Conservation (phyloP, 768 basidiomycete species). For the Boletus reticulatus region DNA sequence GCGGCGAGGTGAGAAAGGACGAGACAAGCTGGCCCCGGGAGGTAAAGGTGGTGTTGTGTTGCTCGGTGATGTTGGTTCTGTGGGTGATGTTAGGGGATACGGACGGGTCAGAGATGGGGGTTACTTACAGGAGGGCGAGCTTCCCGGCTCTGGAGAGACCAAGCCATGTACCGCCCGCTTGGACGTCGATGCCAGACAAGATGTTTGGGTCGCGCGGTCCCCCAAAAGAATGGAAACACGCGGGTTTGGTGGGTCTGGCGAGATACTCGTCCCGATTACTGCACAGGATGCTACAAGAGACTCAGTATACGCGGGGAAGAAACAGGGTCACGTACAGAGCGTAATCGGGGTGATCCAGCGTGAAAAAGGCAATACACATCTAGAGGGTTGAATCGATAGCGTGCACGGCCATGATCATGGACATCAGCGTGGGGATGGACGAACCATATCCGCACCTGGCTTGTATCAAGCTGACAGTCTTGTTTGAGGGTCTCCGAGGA, state of each 20-base stretch:
- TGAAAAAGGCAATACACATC: slow-evolving; percentile 83
- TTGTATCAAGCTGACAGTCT: background rate
- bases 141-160: slow-evolving; percentile 65
- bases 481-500: slow-evolving; percentile 6
- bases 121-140: slow-evolving; percentile 67
- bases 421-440: background rate
- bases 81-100: slow-evolving; percentile 1
- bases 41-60: slow-evolving; percentile 37
- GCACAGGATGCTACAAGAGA: slow-evolving; percentile 55
- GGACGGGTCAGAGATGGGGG: background rate
- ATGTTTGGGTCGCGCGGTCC: slow-evolving; percentile 36
- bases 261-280: slow-evolving; percentile 79
- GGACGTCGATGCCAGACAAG: slow-evolving; percentile 72
- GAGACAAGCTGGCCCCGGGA: slow-evolving; percentile 71
- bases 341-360: slow-evolving; percentile 73
- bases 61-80: slow-evolving; percentile 87
- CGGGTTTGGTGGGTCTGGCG: slow-evolving; percentile 60
- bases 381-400: background rate
- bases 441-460: background rate
- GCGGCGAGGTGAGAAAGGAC: slow-evolving; percentile 60
- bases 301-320: too few species aligned
- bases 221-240: slow-evolving; percentile 68
- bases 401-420: background rate
- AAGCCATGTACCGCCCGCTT: slow-evolving; percentile 82
- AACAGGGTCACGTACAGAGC: slow-evolving; percentile 52